phyloP scores from a whole-genome alignment of 2,329 filamentous ascomycete species.

The Aureobasidium musti region DNA sequence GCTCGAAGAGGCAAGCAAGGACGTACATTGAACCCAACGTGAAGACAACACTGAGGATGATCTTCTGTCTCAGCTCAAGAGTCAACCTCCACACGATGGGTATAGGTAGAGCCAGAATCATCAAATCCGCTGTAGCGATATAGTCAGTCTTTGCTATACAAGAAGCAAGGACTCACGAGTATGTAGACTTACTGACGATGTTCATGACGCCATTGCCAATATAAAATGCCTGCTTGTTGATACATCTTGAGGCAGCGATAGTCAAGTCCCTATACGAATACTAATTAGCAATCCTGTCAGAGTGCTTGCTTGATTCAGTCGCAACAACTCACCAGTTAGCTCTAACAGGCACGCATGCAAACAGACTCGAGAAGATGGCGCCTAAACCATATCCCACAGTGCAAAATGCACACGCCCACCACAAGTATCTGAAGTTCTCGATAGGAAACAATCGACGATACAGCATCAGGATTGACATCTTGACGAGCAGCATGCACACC shows the following conservation, averaged over 20 bases:
- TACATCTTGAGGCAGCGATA: background rate
- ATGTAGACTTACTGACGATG: constrained; percentile 12
- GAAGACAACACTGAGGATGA: constrained; percentile 52
- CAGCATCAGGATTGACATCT: constrained; percentile 24
- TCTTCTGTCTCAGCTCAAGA: constrained; percentile 56
- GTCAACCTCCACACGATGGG: constrained; percentile 56
- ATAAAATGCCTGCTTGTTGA: constrained; percentile 22
- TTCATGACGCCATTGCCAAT: constrained; percentile 25
- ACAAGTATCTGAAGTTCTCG: constrained; percentile 11
- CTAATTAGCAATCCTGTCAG: background rate
- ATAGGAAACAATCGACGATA: constrained; percentile 25
- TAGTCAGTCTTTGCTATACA: background rate
- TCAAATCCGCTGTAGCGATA: constrained; percentile 46
- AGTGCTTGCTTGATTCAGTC: no score
- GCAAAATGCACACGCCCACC: constrained; percentile 20
- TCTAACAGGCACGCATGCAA: constrained; percentile 22
- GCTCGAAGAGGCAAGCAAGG: background rate
- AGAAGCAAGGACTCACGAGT: background rate
- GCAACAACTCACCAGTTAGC: constrained; percentile 12
- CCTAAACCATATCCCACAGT: constrained; percentile 20
- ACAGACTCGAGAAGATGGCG: constrained; percentile 19
- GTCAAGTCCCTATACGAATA: constrained; percentile 1
- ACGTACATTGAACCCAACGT: constrained; percentile 45
- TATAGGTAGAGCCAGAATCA: constrained; percentile 62
- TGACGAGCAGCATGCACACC: constrained; percentile 34